These are phyloP conservation scores for Phellopilus nigrolimitatus DNA, from an alignment of 1,284 basidiomycete genomes.

Conservation along the genomic window DNA sequence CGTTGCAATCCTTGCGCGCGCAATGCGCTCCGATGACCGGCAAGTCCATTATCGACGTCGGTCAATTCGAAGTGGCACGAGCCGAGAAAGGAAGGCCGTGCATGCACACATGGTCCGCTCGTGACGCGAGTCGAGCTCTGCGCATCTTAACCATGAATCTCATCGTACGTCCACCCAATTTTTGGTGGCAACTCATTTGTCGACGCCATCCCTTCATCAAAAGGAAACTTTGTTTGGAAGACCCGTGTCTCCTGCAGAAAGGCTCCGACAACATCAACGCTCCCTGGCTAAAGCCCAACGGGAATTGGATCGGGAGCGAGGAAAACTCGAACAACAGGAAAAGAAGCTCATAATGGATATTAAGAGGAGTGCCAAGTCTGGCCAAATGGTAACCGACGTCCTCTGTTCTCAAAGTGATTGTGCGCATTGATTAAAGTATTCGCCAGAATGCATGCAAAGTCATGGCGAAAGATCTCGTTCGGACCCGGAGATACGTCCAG, in stretches of 20 bases:
- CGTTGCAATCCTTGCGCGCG: conserved; percentile 44
- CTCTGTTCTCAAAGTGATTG: background rate
- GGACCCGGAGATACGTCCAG: conserved; percentile 92
- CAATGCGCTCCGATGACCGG: conserved; percentile 52
- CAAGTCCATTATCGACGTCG: conserved; percentile 31
- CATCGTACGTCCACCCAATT: background rate
- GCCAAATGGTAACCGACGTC: conserved; percentile 77
- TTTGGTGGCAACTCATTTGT: background rate
- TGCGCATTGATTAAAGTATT: conserved; percentile 2
- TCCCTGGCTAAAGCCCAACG: conserved; percentile 94
- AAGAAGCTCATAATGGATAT: conserved; percentile 94
- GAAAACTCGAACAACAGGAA: conserved; percentile 92
- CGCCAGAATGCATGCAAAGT: conserved; percentile 94
- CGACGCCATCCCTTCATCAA: too few relatives aligned
- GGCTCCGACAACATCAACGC: conserved; percentile 93
- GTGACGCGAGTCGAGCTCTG: background rate
- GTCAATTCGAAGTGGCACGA: too few relatives aligned
- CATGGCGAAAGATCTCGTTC: conserved; percentile 97
- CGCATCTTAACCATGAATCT: background rate
- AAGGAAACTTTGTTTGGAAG: conserved; percentile 95
- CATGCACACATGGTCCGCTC: background rate
- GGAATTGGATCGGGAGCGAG: conserved; percentile 92
- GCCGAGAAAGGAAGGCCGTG: background rate
- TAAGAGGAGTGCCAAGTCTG: conserved; percentile 92
- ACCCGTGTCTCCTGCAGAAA: conserved; percentile 91